Evolutionary conservation across 352 stramenopile species (phyloP).

Genomic region (Aphanomyces astaci): DNA sequence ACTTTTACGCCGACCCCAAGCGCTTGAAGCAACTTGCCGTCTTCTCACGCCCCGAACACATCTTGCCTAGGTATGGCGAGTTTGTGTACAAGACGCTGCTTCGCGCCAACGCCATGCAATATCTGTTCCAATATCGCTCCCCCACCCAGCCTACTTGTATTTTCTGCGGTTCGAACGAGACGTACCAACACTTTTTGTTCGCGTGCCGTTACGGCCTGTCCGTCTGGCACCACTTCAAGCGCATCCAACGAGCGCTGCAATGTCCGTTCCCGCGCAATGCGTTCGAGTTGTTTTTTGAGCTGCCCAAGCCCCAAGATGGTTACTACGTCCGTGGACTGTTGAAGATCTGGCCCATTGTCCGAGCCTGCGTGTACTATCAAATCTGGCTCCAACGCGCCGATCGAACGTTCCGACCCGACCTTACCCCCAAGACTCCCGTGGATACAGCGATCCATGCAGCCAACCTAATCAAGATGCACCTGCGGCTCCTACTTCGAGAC

Average conservation of each 20-base stretch:
- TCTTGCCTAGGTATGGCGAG: no score
- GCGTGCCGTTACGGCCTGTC: background rate
- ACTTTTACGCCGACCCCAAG: no score
- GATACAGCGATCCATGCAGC: background rate
- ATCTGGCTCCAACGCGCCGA: constrained; percentile 6
- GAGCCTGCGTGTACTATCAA: background rate
- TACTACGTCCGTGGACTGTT: background rate
- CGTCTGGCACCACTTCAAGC: background rate
- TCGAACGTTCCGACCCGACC: background rate
- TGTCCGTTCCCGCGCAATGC: no score
- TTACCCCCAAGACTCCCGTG: background rate
- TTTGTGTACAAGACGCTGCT: background rate
- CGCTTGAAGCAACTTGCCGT: no score
- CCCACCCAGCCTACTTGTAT: background rate
- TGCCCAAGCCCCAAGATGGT: no score
- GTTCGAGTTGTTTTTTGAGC: no score
- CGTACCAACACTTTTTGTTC: background rate
- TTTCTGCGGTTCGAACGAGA: background rate
- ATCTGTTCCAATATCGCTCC: background rate
- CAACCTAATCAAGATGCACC: constrained; percentile 1
- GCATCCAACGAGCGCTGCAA: no score
- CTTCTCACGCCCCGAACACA: no score
- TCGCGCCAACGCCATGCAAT: background rate
- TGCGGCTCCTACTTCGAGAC: background rate
- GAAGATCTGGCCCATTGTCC: constrained; percentile 6